Conservation (phyloP, 2,329 filamentous ascomycete species). For the Plenodomus tracheiphilus region DNA sequence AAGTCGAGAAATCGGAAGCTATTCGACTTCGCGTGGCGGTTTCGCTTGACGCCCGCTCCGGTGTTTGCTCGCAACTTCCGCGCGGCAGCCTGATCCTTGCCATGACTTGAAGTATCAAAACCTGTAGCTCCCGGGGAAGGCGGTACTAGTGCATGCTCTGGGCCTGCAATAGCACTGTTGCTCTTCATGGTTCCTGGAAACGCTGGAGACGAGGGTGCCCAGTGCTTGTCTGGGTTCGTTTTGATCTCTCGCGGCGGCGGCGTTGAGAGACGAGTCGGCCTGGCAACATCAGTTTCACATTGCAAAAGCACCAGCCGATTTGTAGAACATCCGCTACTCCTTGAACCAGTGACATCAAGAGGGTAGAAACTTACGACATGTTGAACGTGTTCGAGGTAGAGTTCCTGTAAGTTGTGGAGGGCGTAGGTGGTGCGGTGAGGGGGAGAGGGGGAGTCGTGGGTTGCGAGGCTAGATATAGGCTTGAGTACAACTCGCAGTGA, state of each 20-base stretch:
- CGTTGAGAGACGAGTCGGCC: too few species aligned
- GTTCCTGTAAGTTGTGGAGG: too few species aligned
- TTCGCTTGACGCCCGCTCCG: background rate
- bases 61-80: background rate
- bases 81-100: background rate
- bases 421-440: background rate
- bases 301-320: too few species aligned
- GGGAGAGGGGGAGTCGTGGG: background rate
- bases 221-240: too few species aligned
- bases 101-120: background rate
- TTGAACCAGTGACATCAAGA: too few species aligned
- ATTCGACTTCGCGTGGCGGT: conserved; percentile 1
- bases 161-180: background rate
- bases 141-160: background rate
- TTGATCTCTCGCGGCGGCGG: too few species aligned
- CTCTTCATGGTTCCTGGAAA: too few species aligned
- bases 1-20: conserved; percentile 23
- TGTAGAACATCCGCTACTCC: too few species aligned
- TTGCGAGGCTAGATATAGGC: background rate
- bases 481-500: background rate
- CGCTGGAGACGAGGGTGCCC: too few species aligned
- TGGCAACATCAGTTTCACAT: too few species aligned
- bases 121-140: background rate
- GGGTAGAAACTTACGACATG: too few species aligned
- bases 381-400: too few species aligned